Evolutionary conservation across 2,329 filamentous ascomycete species (phyloP), one percentile per base, ranked within the genome.

Genomic region (Cladosporium sp.): DNA sequence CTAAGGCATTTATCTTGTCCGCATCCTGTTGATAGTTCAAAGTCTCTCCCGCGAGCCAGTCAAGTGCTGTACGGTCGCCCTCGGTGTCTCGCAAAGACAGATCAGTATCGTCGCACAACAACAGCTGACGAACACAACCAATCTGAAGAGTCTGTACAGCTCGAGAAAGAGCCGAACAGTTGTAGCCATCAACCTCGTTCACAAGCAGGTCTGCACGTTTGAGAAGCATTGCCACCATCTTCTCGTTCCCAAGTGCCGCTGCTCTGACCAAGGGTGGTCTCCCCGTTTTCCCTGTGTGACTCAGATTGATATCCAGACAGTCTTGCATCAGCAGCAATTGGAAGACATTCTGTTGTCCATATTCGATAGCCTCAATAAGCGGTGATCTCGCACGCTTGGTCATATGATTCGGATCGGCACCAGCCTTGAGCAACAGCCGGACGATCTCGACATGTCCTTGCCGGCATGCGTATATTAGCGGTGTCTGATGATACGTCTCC

Each of bases 401-500:
- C 40, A 44, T 15, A 12, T 44, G 50, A 32, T 60, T 52, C 10
- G 50, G 42, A 22, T 51, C 48, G 19, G 58, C 58, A 22, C 49
- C 36, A 19, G 58, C 50, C 13, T 58, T 32, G 19, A 60, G 58
- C 13, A 60, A 45, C 3, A 51, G 34, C 13, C 51, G 36, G 3
- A 60, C 50, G 15, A 60, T 56, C 25, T 45, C 37, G 17, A 44
- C 49, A 19, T 60, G 53, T 1, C 58, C 58, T 17, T 58, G 24
- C 10, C 36, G 36, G n/a, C 36, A 39, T 17, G 36, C 36, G 19
- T 39, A 39, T 15, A 39, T 39, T 9, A 39, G n/a, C 19, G 36
- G 36, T 19, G 36, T 39, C 36, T 39, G 36, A 2, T 39, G n/a
- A 13, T 39, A 39, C 19, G n/a, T 15, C 19, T 39, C 36, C 19